These are phyloP conservation scores for Polyporus arcularius DNA, from an alignment of 768 basidiomycete genomes.

Conservation along the genomic window DNA sequence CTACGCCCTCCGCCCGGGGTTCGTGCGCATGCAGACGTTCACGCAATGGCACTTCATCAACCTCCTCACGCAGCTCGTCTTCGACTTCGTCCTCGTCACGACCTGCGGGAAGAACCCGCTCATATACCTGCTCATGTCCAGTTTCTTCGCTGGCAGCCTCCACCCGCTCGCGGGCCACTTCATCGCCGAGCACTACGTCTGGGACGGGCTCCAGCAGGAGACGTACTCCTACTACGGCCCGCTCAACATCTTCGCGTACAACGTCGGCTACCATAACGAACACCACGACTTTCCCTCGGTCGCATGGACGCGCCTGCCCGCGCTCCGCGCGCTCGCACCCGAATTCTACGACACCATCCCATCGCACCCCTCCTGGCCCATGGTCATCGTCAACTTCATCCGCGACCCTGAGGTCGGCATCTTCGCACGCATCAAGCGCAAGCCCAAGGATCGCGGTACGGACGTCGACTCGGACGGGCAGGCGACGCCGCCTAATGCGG, in stretches of 20 bases:
- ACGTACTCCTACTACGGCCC: conserved; percentile 97
- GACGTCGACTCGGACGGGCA: conserved; percentile 1
- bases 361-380: conserved; percentile 89
- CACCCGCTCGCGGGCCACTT: conserved; percentile 98
- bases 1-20: conserved; percentile 94
- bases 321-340: conserved; percentile 77
- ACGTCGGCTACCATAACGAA: conserved; percentile 99
- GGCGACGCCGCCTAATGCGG: conserved; percentile 2
- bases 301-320: conserved; percentile 91
- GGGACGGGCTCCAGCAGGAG: conserved; percentile 91
- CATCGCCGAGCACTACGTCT: conserved; percentile 95
- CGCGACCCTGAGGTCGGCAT: conserved; percentile 87
- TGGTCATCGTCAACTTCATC: conserved; percentile 94
- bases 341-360: conserved; percentile 92
- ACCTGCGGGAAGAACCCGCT: conserved; percentile 51
- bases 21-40: conserved; percentile 80
- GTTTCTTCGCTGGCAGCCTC: conserved; percentile 95
- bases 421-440: conserved; percentile 83
- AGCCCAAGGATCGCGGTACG: conserved; percentile 39
- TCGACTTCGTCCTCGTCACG: conserved; percentile 69
- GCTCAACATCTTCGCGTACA: conserved; percentile 89
- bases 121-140: conserved; percentile 82
- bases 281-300: conserved; percentile 99
- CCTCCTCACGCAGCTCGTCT: conserved; percentile 62
- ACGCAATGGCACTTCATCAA: conserved; percentile 89